Evolutionary conservation across 2,329 filamentous ascomycete species (phyloP), one percentile per base, ranked within the genome.

Genomic region (Arthrobotrys megalospora): DNA sequence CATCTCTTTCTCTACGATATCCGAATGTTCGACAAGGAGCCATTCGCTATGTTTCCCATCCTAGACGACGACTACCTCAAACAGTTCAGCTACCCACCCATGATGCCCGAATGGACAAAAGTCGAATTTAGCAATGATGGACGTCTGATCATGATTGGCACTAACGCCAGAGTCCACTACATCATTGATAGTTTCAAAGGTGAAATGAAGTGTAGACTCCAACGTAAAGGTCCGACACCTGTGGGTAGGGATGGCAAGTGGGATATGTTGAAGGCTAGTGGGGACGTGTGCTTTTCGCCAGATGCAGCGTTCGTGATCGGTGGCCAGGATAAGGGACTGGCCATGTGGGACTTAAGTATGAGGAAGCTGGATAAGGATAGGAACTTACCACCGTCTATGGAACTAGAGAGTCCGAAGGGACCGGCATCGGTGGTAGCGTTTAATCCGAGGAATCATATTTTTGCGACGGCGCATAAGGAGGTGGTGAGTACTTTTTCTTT

Each of bases 81-180:
- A 24, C 52, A 79, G 14, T 81, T 79, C 60, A 78, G 72, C 36
- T 82, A 82, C 63, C 81, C 81, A 8, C 79, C 88, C 84, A 45
- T 85, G 84, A 58, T 87, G 85, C 52, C 87, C 85, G 60, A 86
- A 80, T 99, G 96, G 96, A 96, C 93, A 0, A 94, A 92, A 81
- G 88, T 99, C 48, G 94, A 97, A 82, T 98, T 99, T 83, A 96
- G 93, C 73, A 99, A 99, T 82, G 96, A 99, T 82, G 96, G 96
- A 16, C 97, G 97, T 83, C 90, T 90, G 77, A 85, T 99, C 58
- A 88, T 99, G 4, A 84, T 99, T 16, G 93, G 92, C 12, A 98
- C 95, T 1, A 93, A 91, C 60, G 93, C 92, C 6, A 88, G 88
- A 64, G 93, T 94, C 0, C 96, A 99, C 84, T 97, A 96, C 82